Conservation (phyloP, 2,329 filamentous ascomycete genomes). For the Epichloe uncinata region DNA sequence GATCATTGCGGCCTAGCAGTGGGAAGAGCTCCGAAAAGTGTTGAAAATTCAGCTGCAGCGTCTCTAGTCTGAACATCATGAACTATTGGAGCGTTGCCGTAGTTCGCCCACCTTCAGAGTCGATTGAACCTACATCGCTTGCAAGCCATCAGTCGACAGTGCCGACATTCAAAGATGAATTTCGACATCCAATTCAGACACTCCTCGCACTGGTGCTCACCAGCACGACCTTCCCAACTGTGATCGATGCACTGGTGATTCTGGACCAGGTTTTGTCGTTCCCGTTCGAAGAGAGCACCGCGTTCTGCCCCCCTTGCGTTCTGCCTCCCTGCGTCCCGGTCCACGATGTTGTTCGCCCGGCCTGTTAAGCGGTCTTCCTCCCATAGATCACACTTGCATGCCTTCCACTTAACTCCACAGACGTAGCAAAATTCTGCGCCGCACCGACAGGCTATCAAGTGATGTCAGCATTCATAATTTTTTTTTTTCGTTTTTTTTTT, state of each 20-base stretch:
- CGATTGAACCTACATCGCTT: slow-evolving; percentile 21
- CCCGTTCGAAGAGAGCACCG: background rate
- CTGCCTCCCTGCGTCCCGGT: background rate
- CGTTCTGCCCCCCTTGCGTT: background rate
- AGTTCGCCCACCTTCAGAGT: background rate
- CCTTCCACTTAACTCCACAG: slow-evolving; percentile 30
- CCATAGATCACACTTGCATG: slow-evolving; percentile 25
- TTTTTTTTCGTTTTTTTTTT: no score
- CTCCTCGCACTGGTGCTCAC: slow-evolving; percentile 1
- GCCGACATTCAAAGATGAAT: slow-evolving; percentile 33
- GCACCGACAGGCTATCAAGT: slow-evolving; percentile 29
- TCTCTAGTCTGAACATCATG: no score
- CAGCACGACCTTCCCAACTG: background rate
- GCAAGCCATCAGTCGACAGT: slow-evolving; percentile 32
- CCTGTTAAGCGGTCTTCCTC: slow-evolving; percentile 14
- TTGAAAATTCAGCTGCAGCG: no score
- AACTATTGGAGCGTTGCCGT: no score
- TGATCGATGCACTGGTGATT: background rate
- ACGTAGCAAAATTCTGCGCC: slow-evolving; percentile 34
- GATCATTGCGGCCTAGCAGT: no score
- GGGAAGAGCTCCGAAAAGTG: no score
- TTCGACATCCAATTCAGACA: slow-evolving; percentile 13
- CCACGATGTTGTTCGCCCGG: background rate
- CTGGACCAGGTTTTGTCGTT: background rate
- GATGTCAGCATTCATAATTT: background rate